Conservation (phyloP, 495 filamentous ascomycete species). For the Hypoxylon cercidicola region DNA sequence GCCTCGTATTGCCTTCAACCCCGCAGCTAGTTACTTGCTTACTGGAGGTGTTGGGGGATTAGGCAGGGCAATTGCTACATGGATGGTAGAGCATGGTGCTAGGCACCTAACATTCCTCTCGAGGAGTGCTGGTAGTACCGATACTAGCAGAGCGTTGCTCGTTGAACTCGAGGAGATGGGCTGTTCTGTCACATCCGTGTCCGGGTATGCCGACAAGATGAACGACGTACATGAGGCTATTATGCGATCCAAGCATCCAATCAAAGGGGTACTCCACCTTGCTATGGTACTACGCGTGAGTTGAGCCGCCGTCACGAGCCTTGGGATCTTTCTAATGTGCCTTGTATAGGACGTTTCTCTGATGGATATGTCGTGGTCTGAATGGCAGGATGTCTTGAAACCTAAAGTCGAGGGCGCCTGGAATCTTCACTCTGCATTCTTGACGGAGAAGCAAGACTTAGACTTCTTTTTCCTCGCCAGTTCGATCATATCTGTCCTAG, state of each 20-base stretch:
- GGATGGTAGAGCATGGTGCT: constrained; percentile 62
- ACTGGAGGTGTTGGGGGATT: constrained; percentile 66
- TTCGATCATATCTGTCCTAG: constrained; percentile 51
- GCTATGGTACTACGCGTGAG: constrained; percentile 61
- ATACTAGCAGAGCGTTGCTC: constrained; percentile 48
- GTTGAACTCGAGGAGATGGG: constrained; percentile 50
- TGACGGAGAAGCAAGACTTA: constrained; percentile 44
- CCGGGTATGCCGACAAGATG: constrained; percentile 32
- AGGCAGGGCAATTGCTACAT: constrained; percentile 59
- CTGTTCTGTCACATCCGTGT: constrained; percentile 48
- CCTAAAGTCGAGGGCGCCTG: constrained; percentile 65
- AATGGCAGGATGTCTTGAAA: constrained; percentile 55
- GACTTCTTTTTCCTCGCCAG: constrained; percentile 54
- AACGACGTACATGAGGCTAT: constrained; percentile 32
- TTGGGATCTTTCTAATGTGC: constrained; percentile 13
- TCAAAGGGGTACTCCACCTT: constrained; percentile 56
- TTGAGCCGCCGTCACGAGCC: constrained; percentile 43
- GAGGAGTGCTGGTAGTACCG: constrained; percentile 50
- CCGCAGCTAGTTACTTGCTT: constrained; percentile 59
- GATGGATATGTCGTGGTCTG: constrained; percentile 57
- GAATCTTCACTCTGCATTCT: constrained; percentile 63
- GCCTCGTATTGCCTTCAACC: constrained; percentile 44
- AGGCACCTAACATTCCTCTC: constrained; percentile 61
- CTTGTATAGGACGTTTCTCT: constrained; percentile 56
- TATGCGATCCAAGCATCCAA: constrained; percentile 43